Conservation (phyloP, 2,329 filamentous ascomycete genomes). For the Colletotrichum aenigma region DNA sequence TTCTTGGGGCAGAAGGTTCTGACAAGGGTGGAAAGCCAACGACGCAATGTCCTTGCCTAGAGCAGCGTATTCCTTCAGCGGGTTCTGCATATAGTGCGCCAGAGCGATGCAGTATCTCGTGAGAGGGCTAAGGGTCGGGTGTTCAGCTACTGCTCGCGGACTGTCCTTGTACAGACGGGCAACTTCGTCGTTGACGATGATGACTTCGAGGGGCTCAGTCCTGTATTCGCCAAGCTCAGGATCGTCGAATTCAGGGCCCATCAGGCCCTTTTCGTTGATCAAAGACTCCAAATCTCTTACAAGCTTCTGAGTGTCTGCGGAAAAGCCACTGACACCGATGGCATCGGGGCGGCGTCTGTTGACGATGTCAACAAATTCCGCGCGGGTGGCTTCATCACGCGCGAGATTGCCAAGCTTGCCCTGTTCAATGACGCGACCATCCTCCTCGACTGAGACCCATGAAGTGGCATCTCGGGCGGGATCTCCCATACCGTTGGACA, state of each 20-base stretch:
- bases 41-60: conserved; percentile 88
- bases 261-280: conserved; percentile 77
- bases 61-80: conserved; percentile 94
- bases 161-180: conserved; percentile 96
- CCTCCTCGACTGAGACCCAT: conserved; percentile 94
- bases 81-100: conserved; percentile 91
- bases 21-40: conserved; percentile 86
- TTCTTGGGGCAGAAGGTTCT: conserved; percentile 86
- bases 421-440: conserved; percentile 86
- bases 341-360: conserved; percentile 86
- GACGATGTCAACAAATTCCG: conserved; percentile 79
- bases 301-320: conserved; percentile 83
- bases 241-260: conserved; percentile 82
- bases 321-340: conserved; percentile 86
- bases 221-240: conserved; percentile 75
- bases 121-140: conserved; percentile 78
- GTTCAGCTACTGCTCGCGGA: conserved; percentile 76
- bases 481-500: conserved; percentile 85
- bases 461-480: conserved; percentile 77
- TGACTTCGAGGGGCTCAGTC: conserved; percentile 81
- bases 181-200: conserved; percentile 95
- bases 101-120: conserved; percentile 90
- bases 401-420: conserved; percentile 85
- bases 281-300: conserved; percentile 82
- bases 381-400: conserved; percentile 68